A percentile compares a stretch with the other conserved stretches of the same genome.
Evolutionary conservation across 768 basidiomycete genomes (phyloP).

Genomic region (Daedalea quercina): DNA sequence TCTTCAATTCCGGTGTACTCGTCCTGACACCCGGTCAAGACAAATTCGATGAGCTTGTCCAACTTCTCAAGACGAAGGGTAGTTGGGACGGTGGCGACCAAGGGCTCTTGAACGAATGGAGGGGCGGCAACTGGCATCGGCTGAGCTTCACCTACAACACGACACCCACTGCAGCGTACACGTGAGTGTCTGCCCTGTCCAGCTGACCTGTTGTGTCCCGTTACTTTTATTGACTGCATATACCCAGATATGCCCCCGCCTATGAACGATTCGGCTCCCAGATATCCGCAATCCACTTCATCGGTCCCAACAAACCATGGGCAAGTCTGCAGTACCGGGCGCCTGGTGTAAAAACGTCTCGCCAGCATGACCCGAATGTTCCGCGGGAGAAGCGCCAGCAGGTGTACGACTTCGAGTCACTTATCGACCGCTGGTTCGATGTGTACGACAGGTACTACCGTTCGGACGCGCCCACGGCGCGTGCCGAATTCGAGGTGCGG

Average conservation of each 20-base stretch:
- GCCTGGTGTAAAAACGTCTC: slow-evolving; percentile 38
- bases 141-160: slow-evolving; percentile 98
- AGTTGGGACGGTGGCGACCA: slow-evolving; percentile 99
- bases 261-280: slow-evolving; percentile 88
- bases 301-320: slow-evolving; percentile 97
- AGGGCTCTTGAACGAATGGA: slow-evolving; percentile 95
- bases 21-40: slow-evolving; percentile 77
- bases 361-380: slow-evolving; percentile 21
- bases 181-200: slow-evolving; percentile 45
- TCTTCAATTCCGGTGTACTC: slow-evolving; percentile 97
- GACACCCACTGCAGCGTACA: slow-evolving; percentile 94
- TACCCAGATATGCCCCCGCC: slow-evolving; percentile 85
- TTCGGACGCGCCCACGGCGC: slow-evolving; percentile 37
- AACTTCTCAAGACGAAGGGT: slow-evolving; percentile 70
- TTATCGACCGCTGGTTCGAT: slow-evolving; percentile 86
- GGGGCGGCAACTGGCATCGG: slow-evolving; percentile 79
- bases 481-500: slow-evolving; percentile 51
- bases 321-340: slow-evolving; percentile 62
- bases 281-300: slow-evolving; percentile 88
- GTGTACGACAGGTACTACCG: slow-evolving; percentile 89
- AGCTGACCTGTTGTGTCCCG: slow-evolving; percentile 7
- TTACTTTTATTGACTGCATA: slow-evolving; percentile 14
- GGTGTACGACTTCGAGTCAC: slow-evolving; percentile 70
- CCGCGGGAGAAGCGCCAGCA: slow-evolving; percentile 24
- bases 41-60: slow-evolving; percentile 71